Evolutionary conservation across 2,329 filamentous ascomycete species (phyloP).

Genomic region (Aureobasidium sp.): DNA sequence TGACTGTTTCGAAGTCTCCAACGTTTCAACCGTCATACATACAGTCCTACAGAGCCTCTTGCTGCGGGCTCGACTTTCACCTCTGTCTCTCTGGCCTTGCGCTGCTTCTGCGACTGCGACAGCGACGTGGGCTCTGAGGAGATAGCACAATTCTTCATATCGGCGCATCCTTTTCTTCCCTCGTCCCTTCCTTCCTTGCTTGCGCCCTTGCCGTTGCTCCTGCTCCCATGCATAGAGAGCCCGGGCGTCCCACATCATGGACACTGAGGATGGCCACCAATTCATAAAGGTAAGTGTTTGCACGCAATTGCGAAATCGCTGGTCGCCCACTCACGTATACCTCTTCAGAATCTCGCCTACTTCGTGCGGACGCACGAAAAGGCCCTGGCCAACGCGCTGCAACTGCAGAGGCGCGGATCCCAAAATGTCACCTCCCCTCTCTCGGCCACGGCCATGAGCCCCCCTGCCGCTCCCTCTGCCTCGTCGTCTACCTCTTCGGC

Average conservation of each 20-base stretch:
- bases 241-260: conserved; percentile 44
- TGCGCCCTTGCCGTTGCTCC: conserved; percentile 6
- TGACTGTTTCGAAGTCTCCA: conserved; percentile 5
- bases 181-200: not conserved
- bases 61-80: not conserved
- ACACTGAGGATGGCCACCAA: conserved; percentile 81
- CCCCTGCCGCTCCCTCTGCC: conserved; percentile 51
- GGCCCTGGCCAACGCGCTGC: conserved; percentile 88
- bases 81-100: conserved; percentile 2
- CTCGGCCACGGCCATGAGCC: conserved; percentile 38
- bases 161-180: not conserved
- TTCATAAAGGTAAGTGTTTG: conserved; percentile 66
- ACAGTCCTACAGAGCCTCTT: conserved; percentile 1
- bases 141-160: conserved; percentile 2
- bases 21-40: not conserved
- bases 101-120: not conserved
- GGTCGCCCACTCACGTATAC: conserved; percentile 10
- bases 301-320: not conserved
- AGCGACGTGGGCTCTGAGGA: not conserved
- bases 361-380: conserved; percentile 98
- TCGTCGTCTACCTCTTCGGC: conserved; percentile 66
- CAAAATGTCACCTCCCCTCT: conserved; percentile 43
- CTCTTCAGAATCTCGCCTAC: conserved; percentile 75
- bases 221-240: conserved; percentile 13
- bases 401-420: conserved; percentile 63